A percentile compares a stretch with the other conserved stretches of the same genome.
Evolutionary conservation across 768 basidiomycete genomes (phyloP).

Genomic region (Phlebiopsis flavidoalba): DNA sequence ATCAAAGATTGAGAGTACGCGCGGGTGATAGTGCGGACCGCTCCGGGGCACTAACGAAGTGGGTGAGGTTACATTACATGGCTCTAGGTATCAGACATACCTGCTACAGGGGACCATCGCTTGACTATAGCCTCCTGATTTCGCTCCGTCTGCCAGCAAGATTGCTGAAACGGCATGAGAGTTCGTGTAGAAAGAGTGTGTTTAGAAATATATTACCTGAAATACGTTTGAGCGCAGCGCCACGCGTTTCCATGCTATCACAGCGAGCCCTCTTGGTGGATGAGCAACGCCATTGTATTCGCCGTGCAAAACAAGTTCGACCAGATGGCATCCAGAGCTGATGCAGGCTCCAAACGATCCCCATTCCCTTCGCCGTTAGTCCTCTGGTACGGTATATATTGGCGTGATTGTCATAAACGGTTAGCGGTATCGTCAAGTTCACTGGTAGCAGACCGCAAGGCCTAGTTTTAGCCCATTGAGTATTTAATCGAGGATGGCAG

Average conservation of each 20-base stretch:
- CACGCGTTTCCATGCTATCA: conserved; percentile 71
- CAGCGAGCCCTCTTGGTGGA: conserved; percentile 50
- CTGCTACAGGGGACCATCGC: conserved; percentile 66
- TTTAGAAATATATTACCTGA: conserved; percentile 51
- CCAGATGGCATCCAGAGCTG: conserved; percentile 78
- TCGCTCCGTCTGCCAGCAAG: conserved; percentile 76
- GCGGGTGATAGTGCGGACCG: conserved; percentile 55
- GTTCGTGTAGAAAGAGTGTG: not conserved
- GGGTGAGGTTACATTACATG: not conserved
- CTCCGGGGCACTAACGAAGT: conserved; percentile 24
- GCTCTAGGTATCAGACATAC: conserved; percentile 18
- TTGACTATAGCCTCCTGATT: conserved; percentile 64
- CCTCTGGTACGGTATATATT: conserved; percentile 70
- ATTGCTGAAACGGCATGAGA: conserved; percentile 40
- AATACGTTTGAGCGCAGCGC: conserved; percentile 77
- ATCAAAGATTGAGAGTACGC: conserved; percentile 65
- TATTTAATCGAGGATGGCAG: conserved; percentile 16
- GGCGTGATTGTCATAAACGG: conserved; percentile 64
- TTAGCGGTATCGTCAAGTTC: conserved; percentile 54
- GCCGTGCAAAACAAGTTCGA: conserved; percentile 80
- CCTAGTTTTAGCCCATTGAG: conserved; percentile 36
- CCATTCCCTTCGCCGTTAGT: conserved; percentile 91
- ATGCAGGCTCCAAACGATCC: conserved; percentile 76
- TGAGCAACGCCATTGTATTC: conserved; percentile 70
- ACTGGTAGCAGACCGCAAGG: conserved; percentile 55